Conservation (phyloP, 2,329 filamentous ascomycete genomes). For the Xylaria sp. region DNA sequence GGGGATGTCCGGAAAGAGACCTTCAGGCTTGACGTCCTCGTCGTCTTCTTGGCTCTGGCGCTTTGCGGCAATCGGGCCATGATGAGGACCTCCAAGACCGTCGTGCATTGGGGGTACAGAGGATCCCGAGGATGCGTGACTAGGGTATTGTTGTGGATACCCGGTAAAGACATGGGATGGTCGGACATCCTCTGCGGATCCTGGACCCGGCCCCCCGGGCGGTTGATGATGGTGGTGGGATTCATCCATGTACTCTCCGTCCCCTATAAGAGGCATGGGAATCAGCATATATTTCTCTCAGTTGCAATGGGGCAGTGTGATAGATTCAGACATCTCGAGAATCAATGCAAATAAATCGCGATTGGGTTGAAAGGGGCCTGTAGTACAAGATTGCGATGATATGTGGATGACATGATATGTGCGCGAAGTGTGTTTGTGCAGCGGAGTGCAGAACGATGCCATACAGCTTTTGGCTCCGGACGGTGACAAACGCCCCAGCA, state of each 20-base stretch:
- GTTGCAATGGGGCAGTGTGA: constrained; percentile 22
- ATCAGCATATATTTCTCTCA: constrained; percentile 39
- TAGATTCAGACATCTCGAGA: constrained; percentile 31
- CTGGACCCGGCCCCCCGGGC: constrained; percentile 57
- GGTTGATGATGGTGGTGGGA: constrained; percentile 70
- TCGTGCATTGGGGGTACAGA: constrained; percentile 46
- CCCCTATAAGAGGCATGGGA: constrained; percentile 53
- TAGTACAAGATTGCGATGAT: constrained; percentile 42
- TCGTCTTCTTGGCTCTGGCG: constrained; percentile 42
- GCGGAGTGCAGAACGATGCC: constrained; percentile 45
- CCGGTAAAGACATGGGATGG: constrained; percentile 46
- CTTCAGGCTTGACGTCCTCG: constrained; percentile 65
- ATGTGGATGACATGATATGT: constrained; percentile 45
- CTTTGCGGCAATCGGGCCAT: constrained; percentile 42
- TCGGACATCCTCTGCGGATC: constrained; percentile 61
- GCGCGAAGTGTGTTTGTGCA: constrained; percentile 46
- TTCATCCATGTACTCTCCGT: constrained; percentile 67
- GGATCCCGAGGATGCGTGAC: constrained; percentile 49
- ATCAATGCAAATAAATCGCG: constrained; percentile 37
- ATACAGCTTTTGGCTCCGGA: constrained; percentile 43
- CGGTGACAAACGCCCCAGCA: constrained; percentile 46
- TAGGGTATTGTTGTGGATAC: constrained; percentile 44
- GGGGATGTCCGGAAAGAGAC: constrained; percentile 85
- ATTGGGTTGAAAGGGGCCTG: constrained; percentile 38
- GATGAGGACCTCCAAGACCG: constrained; percentile 46